Evolutionary conservation across 805 yeast species (phyloP).

Genomic region (Cyberlindnera saturnus): DNA sequence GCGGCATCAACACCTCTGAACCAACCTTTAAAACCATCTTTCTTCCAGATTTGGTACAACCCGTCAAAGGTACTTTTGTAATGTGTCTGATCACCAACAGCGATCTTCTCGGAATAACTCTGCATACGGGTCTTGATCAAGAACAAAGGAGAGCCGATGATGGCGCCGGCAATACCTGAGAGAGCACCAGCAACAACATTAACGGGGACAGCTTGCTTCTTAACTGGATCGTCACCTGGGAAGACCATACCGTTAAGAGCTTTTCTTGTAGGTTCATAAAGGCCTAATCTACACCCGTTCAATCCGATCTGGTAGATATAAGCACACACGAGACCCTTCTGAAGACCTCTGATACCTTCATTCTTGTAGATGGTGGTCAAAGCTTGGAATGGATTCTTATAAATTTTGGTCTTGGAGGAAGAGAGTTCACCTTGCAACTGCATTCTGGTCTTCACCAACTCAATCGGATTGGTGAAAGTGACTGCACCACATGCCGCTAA

Average conservation of each 20-base stretch:
- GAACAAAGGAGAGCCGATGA: conserved; percentile 86
- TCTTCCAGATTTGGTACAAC: conserved; percentile 46
- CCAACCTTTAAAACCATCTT: conserved; percentile 73
- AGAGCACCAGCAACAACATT: conserved; percentile 76
- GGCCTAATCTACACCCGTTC: conserved; percentile 91
- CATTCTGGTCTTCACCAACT: conserved; percentile 91
- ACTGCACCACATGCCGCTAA: conserved; percentile 97
- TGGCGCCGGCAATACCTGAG: conserved; percentile 87
- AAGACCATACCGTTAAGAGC: conserved; percentile 47
- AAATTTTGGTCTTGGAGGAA: conserved; percentile 44
- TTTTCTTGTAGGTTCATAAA: conserved; percentile 83
- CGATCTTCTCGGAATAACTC: conserved; percentile 63
- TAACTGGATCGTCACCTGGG: conserved; percentile 44
- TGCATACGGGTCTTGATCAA: conserved; percentile 96
- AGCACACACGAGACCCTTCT: conserved; percentile 85
- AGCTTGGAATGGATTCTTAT: conserved; percentile 85
- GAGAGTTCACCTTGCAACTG: conserved; percentile 92
- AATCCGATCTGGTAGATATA: conserved; percentile 85
- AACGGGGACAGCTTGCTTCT: conserved; percentile 44
- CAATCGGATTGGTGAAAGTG: conserved; percentile 93
- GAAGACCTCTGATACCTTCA: conserved; percentile 86
- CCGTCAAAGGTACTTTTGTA: conserved; percentile 71
- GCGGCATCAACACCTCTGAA: conserved; percentile 95
- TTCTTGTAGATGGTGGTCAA: conserved; percentile 59
- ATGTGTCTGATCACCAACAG: conserved; percentile 90